Base-by-base conservation (phyloP, 2,329 filamentous ascomycete species). In the Trichoderma cornu-damae region DNA sequence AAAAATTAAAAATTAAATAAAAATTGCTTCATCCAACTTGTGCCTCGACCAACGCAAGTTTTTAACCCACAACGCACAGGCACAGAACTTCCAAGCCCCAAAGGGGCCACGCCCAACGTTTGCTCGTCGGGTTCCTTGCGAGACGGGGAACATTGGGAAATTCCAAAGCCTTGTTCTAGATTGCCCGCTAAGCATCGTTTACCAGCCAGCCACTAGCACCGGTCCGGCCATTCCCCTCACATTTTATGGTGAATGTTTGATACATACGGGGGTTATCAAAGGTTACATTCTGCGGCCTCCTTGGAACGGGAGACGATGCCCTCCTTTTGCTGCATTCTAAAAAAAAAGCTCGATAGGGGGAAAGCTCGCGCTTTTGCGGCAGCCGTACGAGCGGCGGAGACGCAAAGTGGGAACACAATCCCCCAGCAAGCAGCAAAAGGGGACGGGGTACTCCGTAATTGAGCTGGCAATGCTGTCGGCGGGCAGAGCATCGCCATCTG, bases 141-240 rank as follows among this genome's bases (percentile, higher is more conserved):
- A 18, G 9, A 38, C 16, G 12, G 24, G 18, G 20, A 42, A 42
- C 38, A 47, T 7, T 34, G 14, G 44, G 44, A 47, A 22, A 12
- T 14, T 37, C 22, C 20, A 16, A 32, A 30, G 20, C n/a, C 9
- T 18, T 5, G 24, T 34, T 52, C 49, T 24, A 43, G 49, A 18
- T 32, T 42, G 49, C 22, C 37, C 26, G 49, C 49, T 52, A 52
- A 52, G 49, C 49, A 30, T 51, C 48, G n/a, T n/a, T 42, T 28
- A 30, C 48, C 34, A 16, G 48, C 26, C 16, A 43, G 37, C 30
- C 44, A 11, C 49, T 52, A 52, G 49, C 28, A 52, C 37, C 37
- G 49, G 24, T 22, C 37, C 26, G 28, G 28, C n/a, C 38, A 11
- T 43, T 52, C 49, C 49, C 49, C 49, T 52, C 49, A 52, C n/a